These are phyloP conservation scores for Geranium brycei DNA, from an alignment of 345 rosid species.

Conservation along the genomic window DNA sequence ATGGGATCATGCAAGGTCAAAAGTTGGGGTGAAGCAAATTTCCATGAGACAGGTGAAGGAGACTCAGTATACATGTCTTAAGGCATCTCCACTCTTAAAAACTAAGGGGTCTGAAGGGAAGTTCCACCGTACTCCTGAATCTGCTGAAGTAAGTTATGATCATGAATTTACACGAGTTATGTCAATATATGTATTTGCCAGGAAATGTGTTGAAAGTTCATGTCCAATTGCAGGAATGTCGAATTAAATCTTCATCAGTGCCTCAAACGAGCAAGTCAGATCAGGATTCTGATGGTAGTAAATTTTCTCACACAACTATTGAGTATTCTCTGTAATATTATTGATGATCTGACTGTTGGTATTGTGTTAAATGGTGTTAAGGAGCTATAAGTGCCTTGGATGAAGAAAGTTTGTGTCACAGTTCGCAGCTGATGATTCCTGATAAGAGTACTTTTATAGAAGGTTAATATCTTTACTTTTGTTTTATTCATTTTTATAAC, in stretches of 20 bases:
- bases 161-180: not conserved
- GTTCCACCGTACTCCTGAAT: too few species aligned
- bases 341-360: constrained; percentile 13
- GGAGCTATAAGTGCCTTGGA: constrained; percentile 56
- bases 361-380: constrained; percentile 19
- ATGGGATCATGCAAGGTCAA: constrained; percentile 15
- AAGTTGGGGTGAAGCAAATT: constrained; percentile 13
- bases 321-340: constrained; percentile 1
- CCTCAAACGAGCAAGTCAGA: constrained; percentile 45
- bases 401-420: constrained; percentile 34
- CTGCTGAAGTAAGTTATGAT: too few species aligned
- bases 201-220: not conserved
- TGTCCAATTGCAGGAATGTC: not conserved
- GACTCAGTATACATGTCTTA: constrained; percentile 19
- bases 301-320: constrained; percentile 12
- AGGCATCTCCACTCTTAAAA: constrained; percentile 20
- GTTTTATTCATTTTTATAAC: not conserved
- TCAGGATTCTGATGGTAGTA: constrained; percentile 64
- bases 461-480: constrained; percentile 26
- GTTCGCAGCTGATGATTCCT: constrained; percentile 29
- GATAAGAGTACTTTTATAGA: constrained; percentile 25
- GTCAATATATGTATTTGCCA: not conserved
- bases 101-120: too few species aligned
- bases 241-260: constrained; percentile 15
- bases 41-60: constrained; percentile 17